Evolutionary conservation across 2,329 filamentous ascomycete species (phyloP).

Genomic region (Mollisiaceae sp.): DNA sequence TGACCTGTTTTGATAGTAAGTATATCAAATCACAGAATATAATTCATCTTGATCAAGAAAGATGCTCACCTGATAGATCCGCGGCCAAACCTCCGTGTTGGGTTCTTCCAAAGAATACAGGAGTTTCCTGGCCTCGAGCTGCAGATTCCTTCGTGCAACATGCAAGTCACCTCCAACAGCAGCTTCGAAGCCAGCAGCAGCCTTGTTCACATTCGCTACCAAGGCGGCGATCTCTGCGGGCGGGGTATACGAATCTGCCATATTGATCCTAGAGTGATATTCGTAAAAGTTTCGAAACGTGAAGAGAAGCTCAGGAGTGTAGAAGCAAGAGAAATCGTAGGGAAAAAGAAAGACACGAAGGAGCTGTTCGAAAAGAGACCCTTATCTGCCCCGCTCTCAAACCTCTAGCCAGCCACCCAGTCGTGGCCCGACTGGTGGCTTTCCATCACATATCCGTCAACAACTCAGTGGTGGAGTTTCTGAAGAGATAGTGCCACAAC

Average conservation of each 20-base stretch:
- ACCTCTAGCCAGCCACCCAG: no score
- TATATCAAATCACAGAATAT: background rate
- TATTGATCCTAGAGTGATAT: conserved; percentile 6
- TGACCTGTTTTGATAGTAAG: conserved; percentile 24
- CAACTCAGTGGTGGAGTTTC: no score
- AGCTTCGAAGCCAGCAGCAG: conserved; percentile 26
- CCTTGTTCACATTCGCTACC: conserved; percentile 28
- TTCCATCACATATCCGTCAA: no score
- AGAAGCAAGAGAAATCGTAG: no score
- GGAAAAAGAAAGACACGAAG: no score
- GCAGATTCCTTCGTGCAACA: conserved; percentile 31
- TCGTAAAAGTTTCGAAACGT: background rate
- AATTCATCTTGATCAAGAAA: background rate
- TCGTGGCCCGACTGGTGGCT: no score
- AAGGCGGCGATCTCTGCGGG: conserved; percentile 26
- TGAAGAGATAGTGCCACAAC: no score
- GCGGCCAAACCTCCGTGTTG: conserved; percentile 35
- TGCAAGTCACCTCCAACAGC: conserved; percentile 23
- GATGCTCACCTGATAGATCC: conserved; percentile 31
- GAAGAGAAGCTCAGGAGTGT: no score
- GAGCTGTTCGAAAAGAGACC: no score
- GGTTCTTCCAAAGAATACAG: conserved; percentile 35
- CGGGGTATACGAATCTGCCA: conserved; percentile 27
- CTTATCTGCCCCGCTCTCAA: no score
- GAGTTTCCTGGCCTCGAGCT: conserved; percentile 32